Base-by-base conservation (phyloP, 2,329 filamentous ascomycete genomes). In the Monosporascus ibericus region DNA sequence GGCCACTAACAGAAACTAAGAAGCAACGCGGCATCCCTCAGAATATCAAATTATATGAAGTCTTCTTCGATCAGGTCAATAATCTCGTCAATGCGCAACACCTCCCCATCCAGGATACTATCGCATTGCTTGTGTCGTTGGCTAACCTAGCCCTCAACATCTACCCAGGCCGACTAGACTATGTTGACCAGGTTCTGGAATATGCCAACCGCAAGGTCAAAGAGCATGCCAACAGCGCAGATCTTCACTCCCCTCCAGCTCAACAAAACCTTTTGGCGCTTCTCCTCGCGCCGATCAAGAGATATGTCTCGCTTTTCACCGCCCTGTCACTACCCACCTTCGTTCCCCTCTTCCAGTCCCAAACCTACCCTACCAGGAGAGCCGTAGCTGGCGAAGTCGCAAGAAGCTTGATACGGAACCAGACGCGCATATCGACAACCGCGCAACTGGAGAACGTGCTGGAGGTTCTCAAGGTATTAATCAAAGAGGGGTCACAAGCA, bases 41-140 rank as follows among this genome's bases (percentile, higher is more conserved):
- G 49, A 86, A 90, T 63, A 85, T 96, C 53, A 92, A 90, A 71
- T 81, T 99, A 24, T 97, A 97, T 69, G 92, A 97, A 71, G 90
- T 97, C 54, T 99, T 97, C 77, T 95, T 97, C 65, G 87, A 91
- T 49, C 94, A 97, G 70, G 94, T 97, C 56, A 88, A 95, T 66
- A 92, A 92, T 64, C 77, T 99, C 49, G 92, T 97, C 56, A 92
- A 91, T 70, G 89, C 88, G 49, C 90, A 96, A 65, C 86, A 90
- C 60, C 78, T 99, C 49, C 88, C 92, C 1, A 92, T 99, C 58
- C 91, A 95, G 69, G 95, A 99, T 68, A 95, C 89, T 18, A 94
- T 96, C 62, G 94, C 92, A 9, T 75, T 99, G 42, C 78, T 97
- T 44, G 92, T 95, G n/a, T 99, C 94, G 5, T 78, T 99, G 40